Evolutionary conservation across 176 grass and related monocot genomes (phyloP).

Genomic region (Pontederia paniculata): DNA sequence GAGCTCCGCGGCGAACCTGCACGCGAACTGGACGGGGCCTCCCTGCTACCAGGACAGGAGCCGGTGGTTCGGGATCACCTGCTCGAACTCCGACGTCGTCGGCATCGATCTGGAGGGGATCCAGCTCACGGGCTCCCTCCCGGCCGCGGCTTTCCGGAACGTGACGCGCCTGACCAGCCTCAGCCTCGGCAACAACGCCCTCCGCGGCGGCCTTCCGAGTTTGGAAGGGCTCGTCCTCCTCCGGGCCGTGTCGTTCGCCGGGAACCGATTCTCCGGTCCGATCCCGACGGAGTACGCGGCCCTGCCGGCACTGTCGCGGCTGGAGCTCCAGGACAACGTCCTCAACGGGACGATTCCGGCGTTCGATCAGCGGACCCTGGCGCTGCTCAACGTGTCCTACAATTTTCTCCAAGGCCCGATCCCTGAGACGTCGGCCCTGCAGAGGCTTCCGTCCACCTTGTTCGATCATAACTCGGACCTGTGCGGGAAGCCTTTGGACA

Average conservation of each 20-base stretch:
- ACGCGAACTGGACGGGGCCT: constrained; percentile 92
- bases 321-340: constrained; percentile 87
- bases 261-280: constrained; percentile 74
- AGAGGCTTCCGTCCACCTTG: constrained; percentile 35
- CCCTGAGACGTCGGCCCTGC: constrained; percentile 34
- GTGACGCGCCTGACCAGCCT: constrained; percentile 31
- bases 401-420: constrained; percentile 77
- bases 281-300: constrained; percentile 36
- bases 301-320: constrained; percentile 22
- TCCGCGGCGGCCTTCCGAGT: constrained; percentile 54
- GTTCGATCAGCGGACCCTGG: constrained; percentile 43
- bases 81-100: constrained; percentile 53
- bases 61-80: constrained; percentile 64
- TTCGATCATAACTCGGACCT: constrained; percentile 65
- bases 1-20: constrained; percentile 52
- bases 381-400: constrained; percentile 71
- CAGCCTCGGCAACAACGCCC: constrained; percentile 59
- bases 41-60: constrained; percentile 54
- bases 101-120: constrained; percentile 39
- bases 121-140: constrained; percentile 62
- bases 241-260: constrained; percentile 46
- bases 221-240: constrained; percentile 38
- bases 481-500: constrained; percentile 38
- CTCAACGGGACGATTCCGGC: constrained; percentile 54
- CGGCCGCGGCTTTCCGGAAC: constrained; percentile 16